Percentiles rank a stretch among this genome's conserved stretches.
Conservation (phyloP, 2,329 filamentous ascomycete species). For the Chaetomiaceae sp. region DNA sequence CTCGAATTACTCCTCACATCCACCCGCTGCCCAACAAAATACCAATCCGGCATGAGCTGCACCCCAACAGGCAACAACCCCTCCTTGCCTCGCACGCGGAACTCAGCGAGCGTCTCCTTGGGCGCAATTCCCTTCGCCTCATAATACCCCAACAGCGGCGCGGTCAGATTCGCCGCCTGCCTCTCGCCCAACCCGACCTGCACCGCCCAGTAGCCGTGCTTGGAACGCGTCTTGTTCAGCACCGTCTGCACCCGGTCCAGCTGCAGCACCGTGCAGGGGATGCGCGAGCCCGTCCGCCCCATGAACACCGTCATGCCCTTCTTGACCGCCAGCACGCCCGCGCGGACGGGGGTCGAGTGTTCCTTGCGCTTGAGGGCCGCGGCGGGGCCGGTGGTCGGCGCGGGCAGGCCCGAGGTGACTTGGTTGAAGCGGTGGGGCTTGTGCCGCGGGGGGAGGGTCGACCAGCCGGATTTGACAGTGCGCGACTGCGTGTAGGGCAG, state of each 20-base stretch:
- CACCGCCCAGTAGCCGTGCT: constrained; percentile 90
- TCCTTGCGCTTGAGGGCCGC: constrained; percentile 56
- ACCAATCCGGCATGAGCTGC: constrained; percentile 80
- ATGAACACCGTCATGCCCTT: constrained; percentile 95
- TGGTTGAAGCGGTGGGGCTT: constrained; percentile 60
- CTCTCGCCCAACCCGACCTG: constrained; percentile 79
- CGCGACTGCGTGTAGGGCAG: constrained; percentile 35
- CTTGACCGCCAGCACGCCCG: constrained; percentile 81
- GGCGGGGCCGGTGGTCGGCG: constrained; percentile 52
- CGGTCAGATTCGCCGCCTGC: constrained; percentile 69
- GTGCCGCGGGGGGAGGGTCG: constrained; percentile 42
- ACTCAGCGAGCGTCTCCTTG: constrained; percentile 80
- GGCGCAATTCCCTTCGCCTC: constrained; percentile 75
- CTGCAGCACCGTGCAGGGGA: constrained; percentile 87
- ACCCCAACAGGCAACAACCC: constrained; percentile 74
- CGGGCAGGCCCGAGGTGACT: constrained; percentile 49
- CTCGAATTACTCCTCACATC: constrained; percentile 75
- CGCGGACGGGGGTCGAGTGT: constrained; percentile 59
- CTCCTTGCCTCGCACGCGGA: constrained; percentile 68
- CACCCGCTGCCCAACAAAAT: constrained; percentile 82
- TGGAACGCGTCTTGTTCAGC: constrained; percentile 72
- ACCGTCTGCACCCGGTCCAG: constrained; percentile 89
- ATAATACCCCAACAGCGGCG: constrained; percentile 83
- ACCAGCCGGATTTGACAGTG: constrained; percentile 58
- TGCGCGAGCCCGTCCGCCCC: constrained; percentile 71